phyloP scores from a whole-genome alignment of 2,329 filamentous ascomycete species.

The Periconia sp. region DNA sequence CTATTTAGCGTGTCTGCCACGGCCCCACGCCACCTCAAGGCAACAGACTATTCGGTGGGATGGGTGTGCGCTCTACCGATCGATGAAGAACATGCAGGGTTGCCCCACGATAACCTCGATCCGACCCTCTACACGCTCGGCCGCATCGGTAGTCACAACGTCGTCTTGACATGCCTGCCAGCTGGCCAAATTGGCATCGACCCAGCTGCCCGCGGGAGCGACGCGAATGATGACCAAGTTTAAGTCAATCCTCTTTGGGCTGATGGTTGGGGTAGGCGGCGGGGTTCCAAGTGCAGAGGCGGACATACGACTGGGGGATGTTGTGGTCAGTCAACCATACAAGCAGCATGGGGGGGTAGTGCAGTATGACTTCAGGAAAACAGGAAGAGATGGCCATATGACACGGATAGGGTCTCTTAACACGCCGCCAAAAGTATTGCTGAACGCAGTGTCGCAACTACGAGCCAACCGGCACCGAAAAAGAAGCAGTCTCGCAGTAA shows the following conservation, averaged over 20 bases:
- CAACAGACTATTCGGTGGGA: conserved; percentile 27
- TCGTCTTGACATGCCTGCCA: conserved; percentile 1
- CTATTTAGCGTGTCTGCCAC: no score
- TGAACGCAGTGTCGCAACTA: background rate
- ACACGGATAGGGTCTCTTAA: conserved; percentile 2
- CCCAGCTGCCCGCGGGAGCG: conserved; percentile 3
- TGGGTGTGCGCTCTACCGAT: conserved; percentile 36
- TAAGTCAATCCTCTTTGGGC: background rate
- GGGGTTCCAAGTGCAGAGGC: background rate
- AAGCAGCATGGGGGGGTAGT: conserved; percentile 1
- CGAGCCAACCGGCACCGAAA: no score
- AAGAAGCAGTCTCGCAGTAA: no score
- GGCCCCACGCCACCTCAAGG: background rate
- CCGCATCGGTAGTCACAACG: conserved; percentile 1
- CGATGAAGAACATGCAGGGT: conserved; percentile 22
- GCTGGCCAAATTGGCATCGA: conserved; percentile 29
- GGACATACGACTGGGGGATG: conserved; percentile 1
- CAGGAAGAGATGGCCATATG: background rate
- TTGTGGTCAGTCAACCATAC: conserved; percentile 1
- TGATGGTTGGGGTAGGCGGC: conserved; percentile 1
- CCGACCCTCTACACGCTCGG: conserved; percentile 13
- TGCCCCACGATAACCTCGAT: conserved; percentile 23
- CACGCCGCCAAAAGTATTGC: background rate
- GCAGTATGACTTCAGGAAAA: conserved; percentile 5
- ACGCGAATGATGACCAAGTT: background rate